Conservation (phyloP, 1,284 basidiomycete species). For the Boletus smithii region DNA sequence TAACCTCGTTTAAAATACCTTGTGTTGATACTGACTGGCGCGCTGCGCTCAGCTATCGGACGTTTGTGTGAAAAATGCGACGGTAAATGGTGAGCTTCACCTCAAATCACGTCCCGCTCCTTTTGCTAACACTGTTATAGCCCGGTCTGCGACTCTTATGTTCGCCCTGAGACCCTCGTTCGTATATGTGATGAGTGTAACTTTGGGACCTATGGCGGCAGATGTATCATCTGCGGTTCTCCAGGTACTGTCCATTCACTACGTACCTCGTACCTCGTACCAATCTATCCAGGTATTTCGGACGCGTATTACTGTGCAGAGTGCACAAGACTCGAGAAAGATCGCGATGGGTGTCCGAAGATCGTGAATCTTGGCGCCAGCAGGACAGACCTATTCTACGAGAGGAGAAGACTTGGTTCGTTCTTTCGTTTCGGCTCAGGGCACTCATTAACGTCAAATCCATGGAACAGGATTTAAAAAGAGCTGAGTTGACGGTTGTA, state of each 20-base stretch:
- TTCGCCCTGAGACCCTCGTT: constrained; percentile 95
- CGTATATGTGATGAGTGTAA: constrained; percentile 99
- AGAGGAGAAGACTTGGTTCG: constrained; percentile 63
- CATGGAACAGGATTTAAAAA: constrained; percentile 69
- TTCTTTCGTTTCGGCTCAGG: background rate
- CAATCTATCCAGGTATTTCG: constrained; percentile 69
- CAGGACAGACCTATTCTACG: constrained; percentile 87
- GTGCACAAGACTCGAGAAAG: constrained; percentile 95
- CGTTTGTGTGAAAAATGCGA: constrained; percentile 99
- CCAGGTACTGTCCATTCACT: constrained; percentile 58
- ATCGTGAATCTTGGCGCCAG: constrained; percentile 95
- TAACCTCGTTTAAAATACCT: constrained; percentile 9
- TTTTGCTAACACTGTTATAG: constrained; percentile 40
- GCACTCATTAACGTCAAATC: constrained; percentile 5
- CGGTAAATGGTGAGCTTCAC: constrained; percentile 84
- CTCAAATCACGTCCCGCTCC: background rate
- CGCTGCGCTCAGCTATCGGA: constrained; percentile 72
- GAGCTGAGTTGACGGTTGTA: constrained; percentile 42
- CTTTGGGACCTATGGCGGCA: constrained; percentile 94
- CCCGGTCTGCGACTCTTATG: constrained; percentile 99
- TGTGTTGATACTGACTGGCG: constrained; percentile 5
- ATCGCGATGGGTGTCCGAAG: constrained; percentile 97
- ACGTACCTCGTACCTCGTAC: background rate
- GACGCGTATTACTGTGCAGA: constrained; percentile 98
- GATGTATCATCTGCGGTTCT: constrained; percentile 96